phyloP scores from a whole-genome alignment of 2,329 filamentous ascomycete species.

The Ustilaginoidea virens region DNA sequence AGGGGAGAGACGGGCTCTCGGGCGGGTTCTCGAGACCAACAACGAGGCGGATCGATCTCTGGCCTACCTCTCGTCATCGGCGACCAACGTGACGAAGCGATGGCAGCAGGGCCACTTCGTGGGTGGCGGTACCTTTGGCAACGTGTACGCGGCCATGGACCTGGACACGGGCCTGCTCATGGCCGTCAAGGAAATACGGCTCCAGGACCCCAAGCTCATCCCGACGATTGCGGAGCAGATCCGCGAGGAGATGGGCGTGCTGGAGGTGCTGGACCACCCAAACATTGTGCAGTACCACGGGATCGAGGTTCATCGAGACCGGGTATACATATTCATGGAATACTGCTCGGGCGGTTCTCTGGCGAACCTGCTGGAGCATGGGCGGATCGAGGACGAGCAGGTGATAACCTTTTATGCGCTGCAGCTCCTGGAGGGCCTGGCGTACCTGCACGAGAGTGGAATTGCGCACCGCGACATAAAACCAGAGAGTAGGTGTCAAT shows the following conservation, averaged over 20 bases:
- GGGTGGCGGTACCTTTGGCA: conserved; percentile 91
- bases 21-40: conserved; percentile 80
- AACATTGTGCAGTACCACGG: conserved; percentile 97
- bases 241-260: conserved; percentile 88
- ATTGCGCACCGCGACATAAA: conserved; percentile 98
- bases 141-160: conserved; percentile 94
- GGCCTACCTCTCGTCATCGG: conserved; percentile 82
- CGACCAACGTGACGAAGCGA: conserved; percentile 85
- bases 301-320: conserved; percentile 94
- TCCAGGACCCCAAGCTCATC: conserved; percentile 93
- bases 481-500: conserved; percentile 78
- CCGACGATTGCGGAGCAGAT: conserved; percentile 90
- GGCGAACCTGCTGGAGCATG: conserved; percentile 79
- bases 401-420: conserved; percentile 94
- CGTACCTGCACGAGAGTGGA: conserved; percentile 78
- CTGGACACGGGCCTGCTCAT: conserved; percentile 90
- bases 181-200: conserved; percentile 95
- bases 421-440: conserved; percentile 84
- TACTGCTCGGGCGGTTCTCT: conserved; percentile 93
- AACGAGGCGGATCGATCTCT: conserved; percentile 94
- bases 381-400: conserved; percentile 92
- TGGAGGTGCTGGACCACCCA: conserved; percentile 90
- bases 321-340: conserved; percentile 99
- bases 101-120: conserved; percentile 99
- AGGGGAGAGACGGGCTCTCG: conserved; percentile 72